Evolutionary conservation across 306 rosid species (phyloP).

Genomic region (Fragaria vesca): DNA sequence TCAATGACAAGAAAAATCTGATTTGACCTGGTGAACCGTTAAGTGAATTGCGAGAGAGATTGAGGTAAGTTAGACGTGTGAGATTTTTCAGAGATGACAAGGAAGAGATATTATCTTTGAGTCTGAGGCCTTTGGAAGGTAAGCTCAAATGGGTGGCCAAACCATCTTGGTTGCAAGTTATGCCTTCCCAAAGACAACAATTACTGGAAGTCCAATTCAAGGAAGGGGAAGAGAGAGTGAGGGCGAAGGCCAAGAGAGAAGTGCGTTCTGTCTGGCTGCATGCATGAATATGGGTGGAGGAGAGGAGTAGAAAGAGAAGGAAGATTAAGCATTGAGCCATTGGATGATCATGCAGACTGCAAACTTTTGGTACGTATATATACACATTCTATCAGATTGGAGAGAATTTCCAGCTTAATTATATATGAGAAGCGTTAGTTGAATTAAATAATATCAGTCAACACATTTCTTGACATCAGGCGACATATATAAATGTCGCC

Average conservation of each 20-base stretch:
- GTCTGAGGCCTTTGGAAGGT: background rate
- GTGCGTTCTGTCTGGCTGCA: background rate
- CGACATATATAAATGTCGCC: too few relatives aligned
- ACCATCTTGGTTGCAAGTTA: background rate
- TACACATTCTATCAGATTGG: too few relatives aligned
- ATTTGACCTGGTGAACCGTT: background rate
- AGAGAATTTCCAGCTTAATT: too few relatives aligned
- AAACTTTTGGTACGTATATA: too few relatives aligned
- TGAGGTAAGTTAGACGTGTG: background rate
- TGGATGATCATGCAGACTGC: too few relatives aligned
- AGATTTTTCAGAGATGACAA: background rate
- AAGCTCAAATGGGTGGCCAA: background rate
- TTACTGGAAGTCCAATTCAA: background rate
- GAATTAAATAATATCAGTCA: too few relatives aligned
- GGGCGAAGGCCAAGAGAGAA: background rate
- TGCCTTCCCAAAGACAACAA: background rate
- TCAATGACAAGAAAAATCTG: background rate
- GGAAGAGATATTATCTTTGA: background rate
- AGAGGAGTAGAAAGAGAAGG: background rate
- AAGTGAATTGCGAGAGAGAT: background rate
- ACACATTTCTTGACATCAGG: too few relatives aligned
- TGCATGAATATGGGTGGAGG: background rate
- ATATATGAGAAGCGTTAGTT: too few relatives aligned
- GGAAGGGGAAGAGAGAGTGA: background rate
- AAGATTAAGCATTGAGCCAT: background rate